Base-by-base conservation (phyloP, 352 stramenopile species). In the Phytophthora nicotianae region DNA sequence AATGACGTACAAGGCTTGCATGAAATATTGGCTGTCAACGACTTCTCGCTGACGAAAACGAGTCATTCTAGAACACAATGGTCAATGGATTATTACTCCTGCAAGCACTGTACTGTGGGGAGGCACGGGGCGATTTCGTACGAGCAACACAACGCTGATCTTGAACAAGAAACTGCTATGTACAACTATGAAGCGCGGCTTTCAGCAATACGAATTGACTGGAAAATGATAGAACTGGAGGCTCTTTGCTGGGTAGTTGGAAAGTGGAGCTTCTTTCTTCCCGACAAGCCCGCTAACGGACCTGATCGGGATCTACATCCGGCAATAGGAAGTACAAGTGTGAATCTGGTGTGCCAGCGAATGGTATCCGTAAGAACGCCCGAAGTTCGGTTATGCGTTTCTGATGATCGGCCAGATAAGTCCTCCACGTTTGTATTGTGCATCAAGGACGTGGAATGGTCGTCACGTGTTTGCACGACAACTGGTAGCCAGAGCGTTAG, bases 191-290 rank as follows among this genome's bases (percentile, higher is more conserved):
- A 80, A 52, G 47, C 83, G 43, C 62, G 50, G 27, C 42, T 94
- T 19, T 76, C 85, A 16, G 46, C 54, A 17, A 65, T 92, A 58
- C 67, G 41, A 3, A 46, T 91, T 24, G 68, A 91, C 42, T 75
- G 83, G 58, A 72, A 62, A 32, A 35, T 90, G 11, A 27, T 72
- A 21, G 82, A 94, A 51, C 58, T 94, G 38, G 86, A 94, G 63
- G 65, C 71, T 40, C 19, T 94, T 14, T 65, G 70, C 9, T 94
- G 86, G 86, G 41, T 84, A 9, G 40, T 89, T 46, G 86, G 86
- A 7, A 94, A 94, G 45, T 94, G 86, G 86, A 77, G 72, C 2
- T 94, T 88, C 37, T 91, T 93, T 54, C 42, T 91, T 20, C 83
- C 81, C 4, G 67, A 88, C 14, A 72, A 64, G 3, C 8, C 63